Percentiles rank a stretch among this genome's conserved stretches.
These are phyloP conservation scores for Penicillium sp. DNA, from an alignment of 2,329 filamentous ascomycete species.

Conservation along the genomic window DNA sequence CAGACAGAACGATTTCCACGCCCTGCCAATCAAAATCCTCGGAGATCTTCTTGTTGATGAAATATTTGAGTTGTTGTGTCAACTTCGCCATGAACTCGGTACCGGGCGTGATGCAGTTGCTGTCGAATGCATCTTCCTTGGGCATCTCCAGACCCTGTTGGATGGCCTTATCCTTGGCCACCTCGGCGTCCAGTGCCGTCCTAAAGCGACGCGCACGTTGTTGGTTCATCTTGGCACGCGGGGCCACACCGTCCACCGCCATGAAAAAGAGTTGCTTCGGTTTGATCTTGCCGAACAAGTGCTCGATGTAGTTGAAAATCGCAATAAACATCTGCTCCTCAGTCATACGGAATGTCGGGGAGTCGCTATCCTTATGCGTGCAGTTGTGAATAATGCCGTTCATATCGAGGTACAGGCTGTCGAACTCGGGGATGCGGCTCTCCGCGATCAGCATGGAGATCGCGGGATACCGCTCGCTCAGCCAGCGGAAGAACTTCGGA, in stretches of 20 bases:
- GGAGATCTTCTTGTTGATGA: conserved; percentile 97
- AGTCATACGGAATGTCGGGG: conserved; percentile 87
- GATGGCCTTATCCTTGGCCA: conserved; percentile 89
- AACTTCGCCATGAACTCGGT: conserved; percentile 98
- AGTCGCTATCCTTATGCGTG: conserved; percentile 94
- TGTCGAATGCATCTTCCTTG: conserved; percentile 95
- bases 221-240: conserved; percentile 99
- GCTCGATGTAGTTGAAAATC: conserved; percentile 99
- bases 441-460: conserved; percentile 99
- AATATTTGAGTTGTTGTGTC: conserved; percentile 93
- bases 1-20: conserved; percentile 93
- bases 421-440: conserved; percentile 98
- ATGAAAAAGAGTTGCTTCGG: conserved; percentile 99
- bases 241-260: conserved; percentile 97
- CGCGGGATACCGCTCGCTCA: conserved; percentile 97
- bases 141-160: conserved; percentile 88
- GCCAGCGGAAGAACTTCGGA: conserved; percentile 95
- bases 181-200: conserved; percentile 88
- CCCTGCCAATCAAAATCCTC: conserved; percentile 98
- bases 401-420: conserved; percentile 89
- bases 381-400: conserved; percentile 99
- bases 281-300: conserved; percentile 98
- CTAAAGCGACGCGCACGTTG: conserved; percentile 94
- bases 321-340: conserved; percentile 99
- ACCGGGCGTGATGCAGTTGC: conserved; percentile 96